Percentiles rank a stretch among this genome's conserved stretches.
Conservation (phyloP, 139 green algal species). For the Tetraselmis chui region DNA sequence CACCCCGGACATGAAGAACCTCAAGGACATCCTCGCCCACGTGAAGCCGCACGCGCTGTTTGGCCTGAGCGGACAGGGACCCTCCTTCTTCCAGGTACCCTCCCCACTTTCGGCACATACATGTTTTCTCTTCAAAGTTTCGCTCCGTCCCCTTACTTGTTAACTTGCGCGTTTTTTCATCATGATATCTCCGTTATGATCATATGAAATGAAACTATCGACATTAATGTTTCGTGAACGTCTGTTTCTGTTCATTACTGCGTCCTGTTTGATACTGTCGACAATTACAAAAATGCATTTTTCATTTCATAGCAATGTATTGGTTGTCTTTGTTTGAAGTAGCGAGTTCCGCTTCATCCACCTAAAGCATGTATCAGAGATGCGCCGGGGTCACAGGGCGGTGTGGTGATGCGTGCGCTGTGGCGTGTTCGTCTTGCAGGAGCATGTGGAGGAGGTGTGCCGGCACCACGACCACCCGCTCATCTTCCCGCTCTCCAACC, state of each 20-base stretch:
- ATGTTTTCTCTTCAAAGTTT: no score
- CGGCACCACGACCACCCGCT: conserved; percentile 59
- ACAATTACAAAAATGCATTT: neutral
- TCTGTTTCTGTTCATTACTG: neutral
- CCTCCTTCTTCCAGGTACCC: conserved; percentile 30
- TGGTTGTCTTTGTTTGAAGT: neutral
- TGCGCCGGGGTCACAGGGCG: no score
- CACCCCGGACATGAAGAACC: conserved; percentile 30
- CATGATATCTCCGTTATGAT: neutral
- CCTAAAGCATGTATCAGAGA: no score
- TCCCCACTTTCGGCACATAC: no score
- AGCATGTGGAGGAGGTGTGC: conserved; percentile 45
- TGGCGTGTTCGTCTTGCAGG: neutral
- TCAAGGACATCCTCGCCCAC: conserved; percentile 35
- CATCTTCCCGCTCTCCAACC: conserved; percentile 91
- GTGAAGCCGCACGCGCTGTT: conserved; percentile 62
- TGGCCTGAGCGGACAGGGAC: conserved; percentile 43
- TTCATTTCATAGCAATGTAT: no score
- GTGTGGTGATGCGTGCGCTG: no score
- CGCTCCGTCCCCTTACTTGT: neutral
- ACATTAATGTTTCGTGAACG: neutral
- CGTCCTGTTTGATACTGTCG: neutral
- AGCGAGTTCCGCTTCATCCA: neutral
- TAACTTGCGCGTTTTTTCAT: neutral
- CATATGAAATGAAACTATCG: conserved; percentile 11